A percentile compares a stretch with the other conserved stretches of the same genome.
phyloP scores from a whole-genome alignment of 2,329 filamentous ascomycete species.

The Cordyceps fumosorosea region DNA sequence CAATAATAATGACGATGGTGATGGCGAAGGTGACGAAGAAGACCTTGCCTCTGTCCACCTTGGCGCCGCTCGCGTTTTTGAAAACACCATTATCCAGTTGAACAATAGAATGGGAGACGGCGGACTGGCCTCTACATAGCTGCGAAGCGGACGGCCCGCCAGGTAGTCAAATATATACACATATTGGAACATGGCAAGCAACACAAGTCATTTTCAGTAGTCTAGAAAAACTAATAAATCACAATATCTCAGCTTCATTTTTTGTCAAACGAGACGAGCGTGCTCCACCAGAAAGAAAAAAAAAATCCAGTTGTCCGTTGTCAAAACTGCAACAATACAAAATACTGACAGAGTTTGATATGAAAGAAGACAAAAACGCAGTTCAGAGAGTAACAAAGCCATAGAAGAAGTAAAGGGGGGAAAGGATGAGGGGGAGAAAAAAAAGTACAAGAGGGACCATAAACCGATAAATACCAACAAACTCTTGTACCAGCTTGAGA shows the following conservation, averaged over 20 bases:
- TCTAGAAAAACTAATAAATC: not conserved
- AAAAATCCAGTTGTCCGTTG: not conserved
- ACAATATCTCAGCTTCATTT: not conserved
- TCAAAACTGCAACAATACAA: conserved; percentile 7
- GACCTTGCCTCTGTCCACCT: conserved; percentile 45
- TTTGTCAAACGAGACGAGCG: not conserved
- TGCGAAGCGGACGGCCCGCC: not conserved
- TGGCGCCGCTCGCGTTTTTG: conserved; percentile 71
- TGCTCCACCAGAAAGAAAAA: conserved; percentile 12
- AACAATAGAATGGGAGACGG: conserved; percentile 56
- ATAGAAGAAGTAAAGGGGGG: not conserved
- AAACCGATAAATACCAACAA: conserved; percentile 14
- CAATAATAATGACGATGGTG: not conserved
- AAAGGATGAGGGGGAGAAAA: not conserved
- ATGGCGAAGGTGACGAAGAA: conserved; percentile 27
- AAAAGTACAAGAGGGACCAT: conserved; percentile 17
- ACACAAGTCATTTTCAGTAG: not conserved
- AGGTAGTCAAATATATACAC: not conserved
- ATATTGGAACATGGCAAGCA: not conserved
- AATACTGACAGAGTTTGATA: not conserved
- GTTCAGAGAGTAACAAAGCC: not conserved
- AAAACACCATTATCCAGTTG: conserved; percentile 68
- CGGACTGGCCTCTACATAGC: not conserved
- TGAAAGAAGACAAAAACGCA: not conserved
- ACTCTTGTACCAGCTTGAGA: conserved; percentile 13